Evolutionary conservation across 2,329 filamentous ascomycete species (phyloP).

Genomic region (Ceratocystiopsis minuta): DNA sequence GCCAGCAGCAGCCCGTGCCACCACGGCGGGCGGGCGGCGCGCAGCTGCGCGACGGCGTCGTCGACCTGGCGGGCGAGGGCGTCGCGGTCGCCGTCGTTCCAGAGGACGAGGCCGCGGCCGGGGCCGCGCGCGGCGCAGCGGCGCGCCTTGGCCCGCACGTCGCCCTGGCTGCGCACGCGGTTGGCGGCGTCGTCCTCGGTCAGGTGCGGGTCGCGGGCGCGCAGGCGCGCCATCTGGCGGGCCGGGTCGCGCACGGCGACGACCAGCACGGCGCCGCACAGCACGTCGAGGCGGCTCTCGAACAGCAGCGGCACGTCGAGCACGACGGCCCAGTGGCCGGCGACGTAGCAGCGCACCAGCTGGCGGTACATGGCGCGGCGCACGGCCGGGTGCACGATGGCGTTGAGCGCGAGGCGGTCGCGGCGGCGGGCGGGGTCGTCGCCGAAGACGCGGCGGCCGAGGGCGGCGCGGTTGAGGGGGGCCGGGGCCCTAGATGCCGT

Average conservation of each 20-base stretch:
- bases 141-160: constrained; percentile 67
- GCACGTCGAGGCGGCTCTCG: constrained; percentile 67
- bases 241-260: constrained; percentile 67
- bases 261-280: constrained; percentile 74
- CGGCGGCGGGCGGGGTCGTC: constrained; percentile 47
- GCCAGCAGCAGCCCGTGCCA: constrained; percentile 56
- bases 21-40: constrained; percentile 51
- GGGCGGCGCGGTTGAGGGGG: constrained; percentile 69
- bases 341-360: constrained; percentile 54
- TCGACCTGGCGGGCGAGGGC: constrained; percentile 51
- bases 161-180: constrained; percentile 69
- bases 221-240: constrained; percentile 66
- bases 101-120: constrained; percentile 57
- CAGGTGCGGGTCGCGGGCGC: constrained; percentile 58
- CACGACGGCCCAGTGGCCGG: constrained; percentile 73
- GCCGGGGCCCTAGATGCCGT: constrained; percentile 22
- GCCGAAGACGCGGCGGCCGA: constrained; percentile 78
- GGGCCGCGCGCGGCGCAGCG: constrained; percentile 47
- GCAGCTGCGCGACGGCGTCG: constrained; percentile 45
- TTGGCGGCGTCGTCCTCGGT: constrained; percentile 75
- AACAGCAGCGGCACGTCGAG: constrained; percentile 86
- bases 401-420: constrained; percentile 64
- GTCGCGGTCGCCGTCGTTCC: constrained; percentile 67
- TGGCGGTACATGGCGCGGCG: constrained; percentile 61
- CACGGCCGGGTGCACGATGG: constrained; percentile 85